A percentile compares a stretch with the other conserved stretches of the same genome.
phyloP scores from a whole-genome alignment of 177 flowering plant genomes.

The Vitis hybrid region DNA sequence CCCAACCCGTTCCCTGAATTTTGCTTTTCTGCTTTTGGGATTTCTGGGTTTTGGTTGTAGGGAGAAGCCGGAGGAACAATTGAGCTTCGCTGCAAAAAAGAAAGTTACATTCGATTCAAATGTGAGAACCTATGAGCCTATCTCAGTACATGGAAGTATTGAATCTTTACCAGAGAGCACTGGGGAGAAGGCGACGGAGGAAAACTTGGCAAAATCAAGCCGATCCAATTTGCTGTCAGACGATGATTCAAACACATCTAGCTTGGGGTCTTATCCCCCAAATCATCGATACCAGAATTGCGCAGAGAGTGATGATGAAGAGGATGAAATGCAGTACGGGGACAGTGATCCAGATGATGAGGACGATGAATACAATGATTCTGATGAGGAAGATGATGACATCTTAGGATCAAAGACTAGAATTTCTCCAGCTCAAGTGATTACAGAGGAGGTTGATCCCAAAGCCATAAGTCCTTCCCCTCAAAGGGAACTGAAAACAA shows the following conservation, averaged over 20 bases:
- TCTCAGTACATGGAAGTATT: constrained; percentile 21
- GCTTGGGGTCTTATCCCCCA: constrained; percentile 60
- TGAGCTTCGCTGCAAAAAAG: constrained; percentile 31
- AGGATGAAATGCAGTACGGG: constrained; percentile 41
- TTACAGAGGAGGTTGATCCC: constrained; percentile 30
- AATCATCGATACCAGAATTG: constrained; percentile 82
- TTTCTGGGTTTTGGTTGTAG: constrained; percentile 14
- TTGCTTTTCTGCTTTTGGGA: background rate
- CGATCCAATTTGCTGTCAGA: constrained; percentile 37
- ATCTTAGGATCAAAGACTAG: constrained; percentile 30
- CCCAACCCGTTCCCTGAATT: background rate
- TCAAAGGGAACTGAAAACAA: constrained; percentile 23
- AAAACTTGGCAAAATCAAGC: constrained; percentile 17
- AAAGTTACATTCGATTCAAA: constrained; percentile 60
- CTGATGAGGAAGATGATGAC: constrained; percentile 26
- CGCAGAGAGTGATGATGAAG: constrained; percentile 74
- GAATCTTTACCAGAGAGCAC: constrained; percentile 18
- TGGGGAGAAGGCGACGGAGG: constrained; percentile 30
- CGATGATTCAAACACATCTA: constrained; percentile 38
- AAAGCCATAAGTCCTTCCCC: background rate
- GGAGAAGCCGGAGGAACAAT: constrained; percentile 33
- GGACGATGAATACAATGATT: constrained; percentile 28
- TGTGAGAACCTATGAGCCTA: constrained; percentile 49
- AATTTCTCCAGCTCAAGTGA: constrained; percentile 3
- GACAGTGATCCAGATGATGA: constrained; percentile 56